Evolutionary conservation across 768 basidiomycete species (phyloP), one percentile per base, ranked within the genome.

Genomic region (Psilocybe cyanescens): DNA sequence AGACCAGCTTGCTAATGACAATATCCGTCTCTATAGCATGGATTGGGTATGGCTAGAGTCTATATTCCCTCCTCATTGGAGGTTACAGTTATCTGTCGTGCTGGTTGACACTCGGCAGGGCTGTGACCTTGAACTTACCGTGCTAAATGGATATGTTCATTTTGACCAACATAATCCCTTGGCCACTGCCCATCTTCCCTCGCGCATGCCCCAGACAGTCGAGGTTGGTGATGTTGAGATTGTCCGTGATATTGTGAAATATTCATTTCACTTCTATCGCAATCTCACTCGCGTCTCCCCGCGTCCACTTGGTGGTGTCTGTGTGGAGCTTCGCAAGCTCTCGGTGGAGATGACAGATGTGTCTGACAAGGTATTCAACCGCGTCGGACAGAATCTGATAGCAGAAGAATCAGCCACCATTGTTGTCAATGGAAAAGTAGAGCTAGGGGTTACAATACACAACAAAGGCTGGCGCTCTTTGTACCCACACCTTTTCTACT

Each of bases 401-500:
- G 66, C 62, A 2, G 52, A 64, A 7, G 72, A 75, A 16, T 73
- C 73, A 4, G 68, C 74, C 8, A 62, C 55, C 3, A 47, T 78
- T 8, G 49, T 67, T 1, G 41, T 44, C 14, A 7, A 76, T 17
- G 68, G 71, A 24, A 4, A 60, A 0, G 71, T 59, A 3, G 39
- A 60, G 2, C 71, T 79, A 12, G 41, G 41, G 3, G 14, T 81
- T 57, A 71, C 70, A 6, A 68, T 80, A 31, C 67, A 66, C 57
- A 80, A 81, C 61, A 58, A 71, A 0, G 72, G 75, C 0, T 24
- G 24, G 24, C 28, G 66, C 16, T 65, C 71, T 4, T 59, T 81
- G 6, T 81, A 79, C 52, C 67, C 78, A 19, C 77, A 77, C 31
- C 68, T 79, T 4, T 79, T 80, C 64, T 76, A 78, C 57, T 82